Conservation (phyloP, 306 rosid species). For the Canavalia ensiformis region DNA sequence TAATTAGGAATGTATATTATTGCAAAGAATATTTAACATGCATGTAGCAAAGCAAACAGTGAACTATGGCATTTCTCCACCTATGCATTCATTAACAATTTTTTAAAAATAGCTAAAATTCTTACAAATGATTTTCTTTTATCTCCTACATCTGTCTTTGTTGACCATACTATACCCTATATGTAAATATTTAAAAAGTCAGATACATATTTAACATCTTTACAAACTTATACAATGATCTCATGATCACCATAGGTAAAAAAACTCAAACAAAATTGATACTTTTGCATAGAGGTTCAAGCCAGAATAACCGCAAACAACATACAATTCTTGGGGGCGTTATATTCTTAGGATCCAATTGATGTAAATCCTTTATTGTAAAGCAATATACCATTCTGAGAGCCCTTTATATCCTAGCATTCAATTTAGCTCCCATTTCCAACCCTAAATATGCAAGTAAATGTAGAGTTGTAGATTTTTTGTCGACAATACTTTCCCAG, state of each 20-base stretch:
- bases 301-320: not conserved
- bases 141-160: slow-evolving; percentile 9
- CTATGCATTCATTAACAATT: not conserved
- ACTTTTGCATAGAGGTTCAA: slow-evolving; percentile 12
- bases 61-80: slow-evolving; percentile 11
- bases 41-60: slow-evolving; percentile 11
- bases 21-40: slow-evolving; percentile 22
- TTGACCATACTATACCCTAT: not conserved
- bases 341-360: slow-evolving; percentile 20
- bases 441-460: not conserved
- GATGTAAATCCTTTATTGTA: slow-evolving; percentile 6
- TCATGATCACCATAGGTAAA: not conserved
- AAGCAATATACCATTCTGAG: slow-evolving; percentile 4
- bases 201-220: not conserved
- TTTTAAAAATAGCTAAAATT: not conserved
- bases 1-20: not conserved
- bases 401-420: slow-evolving; percentile 6
- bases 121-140: slow-evolving; percentile 9
- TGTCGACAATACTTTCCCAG: not conserved
- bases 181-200: slow-evolving; percentile 18
- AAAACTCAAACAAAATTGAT: not conserved
- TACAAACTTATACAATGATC: not conserved
- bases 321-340: slow-evolving; percentile 4
- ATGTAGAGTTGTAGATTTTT: slow-evolving; percentile 16
- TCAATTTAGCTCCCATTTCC: not conserved